Conservation (phyloP, 2,329 filamentous ascomycete genomes). For the Colletotrichum orbiculare region DNA sequence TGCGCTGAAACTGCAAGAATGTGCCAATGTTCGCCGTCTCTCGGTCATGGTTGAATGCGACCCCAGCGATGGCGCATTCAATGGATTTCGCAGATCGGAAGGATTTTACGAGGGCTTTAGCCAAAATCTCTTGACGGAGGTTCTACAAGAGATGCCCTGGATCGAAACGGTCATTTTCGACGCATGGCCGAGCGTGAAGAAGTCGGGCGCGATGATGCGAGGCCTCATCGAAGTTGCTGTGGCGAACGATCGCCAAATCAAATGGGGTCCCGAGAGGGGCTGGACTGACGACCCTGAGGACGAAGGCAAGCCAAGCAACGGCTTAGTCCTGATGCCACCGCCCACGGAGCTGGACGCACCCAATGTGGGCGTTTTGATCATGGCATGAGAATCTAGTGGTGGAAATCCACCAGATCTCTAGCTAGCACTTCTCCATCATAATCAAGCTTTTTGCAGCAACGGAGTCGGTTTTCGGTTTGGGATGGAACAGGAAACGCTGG, state of each 20-base stretch:
- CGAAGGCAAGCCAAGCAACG: slow-evolving; percentile 36
- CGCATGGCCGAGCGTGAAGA: slow-evolving; percentile 73
- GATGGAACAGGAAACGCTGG: slow-evolving; percentile 10
- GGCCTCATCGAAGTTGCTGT: slow-evolving; percentile 66
- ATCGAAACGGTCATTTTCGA: slow-evolving; percentile 75
- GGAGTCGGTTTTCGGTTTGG: slow-evolving; percentile 7
- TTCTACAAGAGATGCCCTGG: slow-evolving; percentile 68
- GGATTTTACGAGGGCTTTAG: slow-evolving; percentile 79
- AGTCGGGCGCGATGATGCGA: slow-evolving; percentile 72
- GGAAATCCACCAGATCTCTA: background rate
- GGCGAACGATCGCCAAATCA: slow-evolving; percentile 62
- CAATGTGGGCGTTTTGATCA: slow-evolving; percentile 33
- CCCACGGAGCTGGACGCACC: slow-evolving; percentile 20
- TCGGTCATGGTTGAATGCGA: slow-evolving; percentile 79
- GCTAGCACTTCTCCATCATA: slow-evolving; percentile 9
- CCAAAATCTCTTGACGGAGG: slow-evolving; percentile 63
- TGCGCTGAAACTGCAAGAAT: slow-evolving; percentile 72
- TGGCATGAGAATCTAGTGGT: slow-evolving; percentile 20
- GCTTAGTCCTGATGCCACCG: slow-evolving; percentile 26
- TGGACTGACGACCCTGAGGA: slow-evolving; percentile 69
- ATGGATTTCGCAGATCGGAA: slow-evolving; percentile 72
- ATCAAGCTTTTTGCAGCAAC: background rate
- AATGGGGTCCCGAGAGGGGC: slow-evolving; percentile 75
- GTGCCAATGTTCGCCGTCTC: slow-evolving; percentile 67
- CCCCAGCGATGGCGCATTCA: slow-evolving; percentile 74